phyloP scores from a whole-genome alignment of 768 basidiomycete genomes.

The Collybiopsis confluens region DNA sequence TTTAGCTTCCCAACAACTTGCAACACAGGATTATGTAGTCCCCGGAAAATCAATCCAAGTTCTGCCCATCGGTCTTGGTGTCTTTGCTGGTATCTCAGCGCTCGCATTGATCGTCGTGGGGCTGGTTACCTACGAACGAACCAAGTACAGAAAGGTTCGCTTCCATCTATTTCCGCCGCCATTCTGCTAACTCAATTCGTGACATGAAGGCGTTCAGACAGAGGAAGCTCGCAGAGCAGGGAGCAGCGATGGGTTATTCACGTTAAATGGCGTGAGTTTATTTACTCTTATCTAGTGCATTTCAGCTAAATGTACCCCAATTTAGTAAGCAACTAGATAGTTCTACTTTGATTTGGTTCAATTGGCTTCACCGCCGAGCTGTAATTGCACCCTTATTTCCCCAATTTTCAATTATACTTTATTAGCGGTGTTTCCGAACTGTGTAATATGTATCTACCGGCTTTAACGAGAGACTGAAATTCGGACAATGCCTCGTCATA shows the following conservation, averaged over 20 bases:
- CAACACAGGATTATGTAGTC: conserved; percentile 43
- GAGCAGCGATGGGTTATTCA: conserved; percentile 49
- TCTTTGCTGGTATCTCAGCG: conserved; percentile 83
- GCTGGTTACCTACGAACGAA: conserved; percentile 83
- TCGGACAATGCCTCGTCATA: too few species aligned
- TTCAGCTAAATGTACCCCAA: neutral
- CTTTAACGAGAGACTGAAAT: too few species aligned
- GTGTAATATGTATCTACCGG: neutral
- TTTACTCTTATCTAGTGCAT: neutral
- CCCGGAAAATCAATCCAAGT: conserved; percentile 75
- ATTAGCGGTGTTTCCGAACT: neutral
- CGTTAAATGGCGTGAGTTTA: conserved; percentile 45
- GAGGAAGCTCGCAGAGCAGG: conserved; percentile 67
- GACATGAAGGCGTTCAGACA: conserved; percentile 77
- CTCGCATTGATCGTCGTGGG: conserved; percentile 79
- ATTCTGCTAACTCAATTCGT: conserved; percentile 6
- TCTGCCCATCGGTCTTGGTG: conserved; percentile 76
- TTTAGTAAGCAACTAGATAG: neutral
- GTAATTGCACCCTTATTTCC: neutral
- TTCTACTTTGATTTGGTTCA: conserved; percentile 5
- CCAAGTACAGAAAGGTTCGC: conserved; percentile 78
- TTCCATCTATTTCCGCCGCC: conserved; percentile 10
- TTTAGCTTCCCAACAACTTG: conserved; percentile 15
- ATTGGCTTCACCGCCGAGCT: neutral
- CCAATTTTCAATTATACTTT: neutral